Percentiles rank a stretch among this genome's conserved stretches.
Conservation (phyloP, 305 asterid genomes). For the Solanum hybrid region DNA sequence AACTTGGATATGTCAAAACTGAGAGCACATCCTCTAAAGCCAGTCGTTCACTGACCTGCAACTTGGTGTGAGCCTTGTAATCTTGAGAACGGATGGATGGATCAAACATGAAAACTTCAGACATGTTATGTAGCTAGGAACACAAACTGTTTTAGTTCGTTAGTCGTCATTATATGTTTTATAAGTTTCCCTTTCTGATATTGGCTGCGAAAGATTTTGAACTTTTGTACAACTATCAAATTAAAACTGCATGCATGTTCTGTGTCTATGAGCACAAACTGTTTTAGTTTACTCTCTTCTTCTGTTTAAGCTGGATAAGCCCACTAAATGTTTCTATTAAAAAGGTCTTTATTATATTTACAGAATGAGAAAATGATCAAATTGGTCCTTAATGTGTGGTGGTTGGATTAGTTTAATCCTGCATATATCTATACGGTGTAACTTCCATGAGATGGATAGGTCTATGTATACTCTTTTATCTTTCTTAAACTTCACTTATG, state of each 20-base stretch:
- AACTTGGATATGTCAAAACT: conserved; percentile 78
- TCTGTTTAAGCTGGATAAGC: background rate
- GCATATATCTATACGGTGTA: background rate
- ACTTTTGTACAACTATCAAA: background rate
- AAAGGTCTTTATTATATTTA: background rate
- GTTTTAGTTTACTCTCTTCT: background rate
- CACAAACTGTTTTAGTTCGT: background rate
- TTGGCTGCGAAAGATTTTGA: background rate
- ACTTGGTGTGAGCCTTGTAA: conserved; percentile 13
- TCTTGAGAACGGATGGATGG: background rate
- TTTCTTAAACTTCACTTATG: background rate
- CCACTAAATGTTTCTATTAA: background rate
- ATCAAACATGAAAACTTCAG: background rate
- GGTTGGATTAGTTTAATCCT: background rate
- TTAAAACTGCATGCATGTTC: background rate
- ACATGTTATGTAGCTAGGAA: background rate
- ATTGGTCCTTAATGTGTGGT: background rate
- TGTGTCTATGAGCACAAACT: background rate
- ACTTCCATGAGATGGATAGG: background rate
- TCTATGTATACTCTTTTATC: background rate
- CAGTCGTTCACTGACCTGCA: conserved; percentile 61
- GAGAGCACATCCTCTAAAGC: conserved; percentile 93
- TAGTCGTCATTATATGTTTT: background rate
- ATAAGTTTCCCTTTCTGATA: background rate
- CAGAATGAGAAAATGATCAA: background rate